A percentile compares a stretch with the other conserved stretches of the same genome.
Conservation (phyloP, 176 grass and related monocot genomes). For the Carex pumila region DNA sequence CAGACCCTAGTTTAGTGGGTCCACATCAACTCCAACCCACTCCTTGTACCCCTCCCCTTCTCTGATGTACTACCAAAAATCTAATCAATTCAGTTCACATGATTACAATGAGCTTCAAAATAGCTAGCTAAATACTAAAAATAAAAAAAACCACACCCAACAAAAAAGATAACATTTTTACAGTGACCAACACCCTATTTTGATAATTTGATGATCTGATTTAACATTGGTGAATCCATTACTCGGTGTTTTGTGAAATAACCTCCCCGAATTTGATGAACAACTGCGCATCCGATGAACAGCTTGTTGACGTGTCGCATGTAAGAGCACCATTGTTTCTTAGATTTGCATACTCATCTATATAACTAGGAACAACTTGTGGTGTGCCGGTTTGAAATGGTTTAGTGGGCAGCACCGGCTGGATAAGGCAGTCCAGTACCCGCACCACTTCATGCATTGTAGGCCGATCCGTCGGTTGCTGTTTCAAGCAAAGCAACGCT, state of each 20-base stretch:
- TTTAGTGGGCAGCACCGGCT: slow-evolving; percentile 29
- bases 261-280: slow-evolving; percentile 94
- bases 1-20: background rate
- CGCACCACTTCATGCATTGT: slow-evolving; percentile 87
- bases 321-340: slow-evolving; percentile 29
- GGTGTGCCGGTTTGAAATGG: slow-evolving; percentile 4
- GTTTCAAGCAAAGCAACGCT: slow-evolving; percentile 79
- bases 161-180: slow-evolving; percentile 30
- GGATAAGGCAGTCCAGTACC: slow-evolving; percentile 54
- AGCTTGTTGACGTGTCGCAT: slow-evolving; percentile 39
- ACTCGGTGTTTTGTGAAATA: slow-evolving; percentile 64
- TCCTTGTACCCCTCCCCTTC: background rate
- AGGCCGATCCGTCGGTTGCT: slow-evolving; percentile 65
- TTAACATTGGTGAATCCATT: background rate
- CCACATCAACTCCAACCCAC: slow-evolving; percentile 11
- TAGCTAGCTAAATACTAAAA: background rate
- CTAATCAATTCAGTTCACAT: slow-evolving; percentile 32
- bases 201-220: slow-evolving; percentile 42
- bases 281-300: slow-evolving; percentile 64
- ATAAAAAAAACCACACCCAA: background rate
- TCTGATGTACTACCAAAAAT: slow-evolving; percentile 18
- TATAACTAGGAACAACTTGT: slow-evolving; percentile 35
- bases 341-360: slow-evolving; percentile 60
- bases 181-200: slow-evolving; percentile 12
- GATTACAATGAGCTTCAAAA: slow-evolving; percentile 20